Conservation (phyloP, 2,329 filamentous ascomycete genomes). For the Nigrospora osmanthi region DNA sequence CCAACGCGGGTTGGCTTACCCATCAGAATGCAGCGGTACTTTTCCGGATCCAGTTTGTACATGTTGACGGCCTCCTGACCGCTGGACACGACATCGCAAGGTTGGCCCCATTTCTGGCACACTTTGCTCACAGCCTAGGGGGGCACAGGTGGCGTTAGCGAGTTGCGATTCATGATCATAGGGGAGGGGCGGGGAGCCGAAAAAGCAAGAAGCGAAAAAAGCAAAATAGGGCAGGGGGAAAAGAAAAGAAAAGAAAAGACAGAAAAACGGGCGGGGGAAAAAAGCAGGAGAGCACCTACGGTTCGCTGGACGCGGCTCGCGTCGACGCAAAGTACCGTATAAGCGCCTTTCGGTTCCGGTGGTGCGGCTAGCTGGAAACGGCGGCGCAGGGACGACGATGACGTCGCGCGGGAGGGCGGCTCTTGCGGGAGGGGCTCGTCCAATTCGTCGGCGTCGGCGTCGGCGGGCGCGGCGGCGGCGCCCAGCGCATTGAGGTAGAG, state of each 20-base stretch:
- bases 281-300: neutral
- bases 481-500: conserved; percentile 1
- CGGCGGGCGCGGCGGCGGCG: neutral
- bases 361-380: neutral
- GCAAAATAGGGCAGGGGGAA: too few relatives aligned
- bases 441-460: neutral
- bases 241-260: neutral
- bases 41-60: conserved; percentile 23
- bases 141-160: neutral
- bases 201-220: too few relatives aligned
- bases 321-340: neutral
- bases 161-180: neutral
- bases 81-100: conserved; percentile 28
- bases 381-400: too few relatives aligned
- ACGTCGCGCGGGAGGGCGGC: too few relatives aligned
- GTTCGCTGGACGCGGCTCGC: neutral
- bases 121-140: conserved; percentile 3
- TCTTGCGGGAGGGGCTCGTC: neutral
- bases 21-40: conserved; percentile 40
- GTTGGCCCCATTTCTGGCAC: conserved; percentile 6
- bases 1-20: conserved; percentile 15
- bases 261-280: neutral
- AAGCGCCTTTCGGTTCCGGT: neutral
- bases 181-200: too few relatives aligned
- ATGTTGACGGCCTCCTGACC: conserved; percentile 38